Evolutionary conservation across 2,329 filamentous ascomycete species (phyloP).

Genomic region (Sporothrix brasiliensis): DNA sequence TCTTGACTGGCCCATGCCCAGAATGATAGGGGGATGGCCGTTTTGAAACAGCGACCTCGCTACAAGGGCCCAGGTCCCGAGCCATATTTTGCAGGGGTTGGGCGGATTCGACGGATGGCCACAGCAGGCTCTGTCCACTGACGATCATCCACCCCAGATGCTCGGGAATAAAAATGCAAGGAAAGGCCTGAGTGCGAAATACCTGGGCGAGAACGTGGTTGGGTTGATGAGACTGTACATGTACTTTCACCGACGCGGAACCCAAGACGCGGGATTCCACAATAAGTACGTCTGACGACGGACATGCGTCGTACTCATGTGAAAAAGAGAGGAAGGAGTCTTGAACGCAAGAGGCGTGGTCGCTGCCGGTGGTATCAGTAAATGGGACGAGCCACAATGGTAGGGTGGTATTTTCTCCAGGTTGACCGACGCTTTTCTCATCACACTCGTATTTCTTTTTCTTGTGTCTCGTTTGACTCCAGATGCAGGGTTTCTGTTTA

Average conservation of each 20-base stretch:
- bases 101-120: slow-evolving; percentile 16
- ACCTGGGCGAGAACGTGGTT: no score
- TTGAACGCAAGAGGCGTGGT: not conserved
- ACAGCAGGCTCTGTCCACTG: slow-evolving; percentile 16
- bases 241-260: not conserved
- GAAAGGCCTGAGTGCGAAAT: not conserved
- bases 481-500: slow-evolving; percentile 9
- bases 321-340: not conserved
- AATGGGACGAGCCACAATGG: slow-evolving; percentile 13
- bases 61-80: slow-evolving; percentile 17
- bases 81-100: slow-evolving; percentile 25
- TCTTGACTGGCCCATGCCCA: slow-evolving; percentile 17
- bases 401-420: slow-evolving; percentile 17
- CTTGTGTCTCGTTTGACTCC: not conserved
- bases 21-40: slow-evolving; percentile 24
- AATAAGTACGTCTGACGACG: no score
- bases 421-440: slow-evolving; percentile 16
- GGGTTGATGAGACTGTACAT: not conserved
- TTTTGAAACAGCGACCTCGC: slow-evolving; percentile 27
- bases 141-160: not conserved
- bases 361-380: slow-evolving; percentile 7
- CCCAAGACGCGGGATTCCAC: not conserved
- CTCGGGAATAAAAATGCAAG: not conserved
- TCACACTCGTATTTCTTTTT: slow-evolving; percentile 22
- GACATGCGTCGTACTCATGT: no score